Evolutionary conservation across 768 basidiomycete species (phyloP), one percentile per base, ranked within the genome.

Genomic region (Phanerodontia chrysosporium): DNA sequence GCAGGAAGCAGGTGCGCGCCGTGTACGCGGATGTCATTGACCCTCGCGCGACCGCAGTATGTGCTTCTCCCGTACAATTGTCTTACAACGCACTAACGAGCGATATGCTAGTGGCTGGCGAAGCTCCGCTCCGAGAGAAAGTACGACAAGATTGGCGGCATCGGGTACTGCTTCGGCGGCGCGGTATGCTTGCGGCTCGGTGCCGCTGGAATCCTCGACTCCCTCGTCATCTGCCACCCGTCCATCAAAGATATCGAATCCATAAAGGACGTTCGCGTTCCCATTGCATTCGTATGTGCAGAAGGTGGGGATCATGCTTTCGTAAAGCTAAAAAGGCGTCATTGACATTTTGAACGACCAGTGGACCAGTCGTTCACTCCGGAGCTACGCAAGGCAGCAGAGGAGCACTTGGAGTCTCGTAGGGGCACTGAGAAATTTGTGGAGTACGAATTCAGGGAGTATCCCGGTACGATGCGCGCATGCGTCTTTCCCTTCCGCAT

Each of bases 81-180:
- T 63, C 22, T 27, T 39, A 18, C 42, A 14, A 46, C 44, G 7
- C 10, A 13, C n/a, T n/a, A n/a, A n/a, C n/a, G n/a, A n/a, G n/a
- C n/a, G n/a, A n/a, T n/a, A n/a, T n/a, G n/a, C n/a, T n/a, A 76
- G 75, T 76, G 76, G 66, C 67, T 75, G 29, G 67, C 68, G 44
- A 66, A 56, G 21, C 57, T 82, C 1, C 75, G 72, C 58, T 65
- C 70, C 27, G 70, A 75, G 45, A 69, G 74, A 44, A 71, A 69
- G 25, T 78, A 80, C 51, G 65, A 68, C 44, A 73, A 67, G 59
- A 69, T 81, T 28, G 77, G 78, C 0, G 71, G 73, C 16, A 70
- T 78, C 21, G 81, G 80, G 24, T 75, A 75, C 45, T 75, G 69
- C 62, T 76, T 73, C 63, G 73, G 80, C 60, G 71, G 74, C 21